Percentiles rank a stretch among this genome's conserved stretches.
phyloP scores from a whole-genome alignment of 352 stramenopile genomes.

The Phytophthora meadii region DNA sequence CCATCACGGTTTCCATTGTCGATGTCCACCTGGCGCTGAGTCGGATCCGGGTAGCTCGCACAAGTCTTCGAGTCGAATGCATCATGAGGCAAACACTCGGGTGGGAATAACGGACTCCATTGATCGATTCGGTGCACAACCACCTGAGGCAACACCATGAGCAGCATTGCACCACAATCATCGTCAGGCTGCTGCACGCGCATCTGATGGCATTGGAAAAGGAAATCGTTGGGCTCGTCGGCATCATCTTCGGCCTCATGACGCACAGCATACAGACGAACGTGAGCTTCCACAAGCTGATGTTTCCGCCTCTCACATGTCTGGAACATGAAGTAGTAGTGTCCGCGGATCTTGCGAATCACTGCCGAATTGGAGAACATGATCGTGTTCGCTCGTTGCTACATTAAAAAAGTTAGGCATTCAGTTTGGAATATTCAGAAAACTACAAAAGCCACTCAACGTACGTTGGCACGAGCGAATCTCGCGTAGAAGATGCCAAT shows the following conservation, averaged over 20 bases:
- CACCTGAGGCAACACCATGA: constrained; percentile 85
- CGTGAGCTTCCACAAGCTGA: constrained; percentile 87
- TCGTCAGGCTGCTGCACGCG: constrained; percentile 90
- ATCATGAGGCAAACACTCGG: constrained; percentile 65
- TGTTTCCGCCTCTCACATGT: constrained; percentile 90
- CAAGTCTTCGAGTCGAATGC: constrained; percentile 60
- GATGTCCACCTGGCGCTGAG: constrained; percentile 75
- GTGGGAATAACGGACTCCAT: constrained; percentile 84
- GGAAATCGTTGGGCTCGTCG: constrained; percentile 46
- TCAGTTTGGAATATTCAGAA: not conserved
- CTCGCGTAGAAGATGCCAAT: constrained; percentile 90
- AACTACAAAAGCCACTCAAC: constrained; percentile 8
- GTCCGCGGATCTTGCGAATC: constrained; percentile 89
- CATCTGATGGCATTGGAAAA: constrained; percentile 89
- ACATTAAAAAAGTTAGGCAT: not conserved
- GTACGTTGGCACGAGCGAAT: constrained; percentile 80
- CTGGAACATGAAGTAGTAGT: constrained; percentile 94
- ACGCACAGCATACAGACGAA: constrained; percentile 84
- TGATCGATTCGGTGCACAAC: constrained; percentile 88
- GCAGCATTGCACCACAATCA: constrained; percentile 77
- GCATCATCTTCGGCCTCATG: constrained; percentile 63
- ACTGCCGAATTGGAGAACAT: constrained; percentile 88
- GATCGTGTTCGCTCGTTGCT: constrained; percentile 88
- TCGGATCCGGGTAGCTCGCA: constrained; percentile 75
- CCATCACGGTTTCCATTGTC: constrained; percentile 89